Evolutionary conservation across 2,329 filamentous ascomycete genomes (phyloP), one percentile per base, ranked within the genome.

Genomic region (Amylocarpus encephaloides): DNA sequence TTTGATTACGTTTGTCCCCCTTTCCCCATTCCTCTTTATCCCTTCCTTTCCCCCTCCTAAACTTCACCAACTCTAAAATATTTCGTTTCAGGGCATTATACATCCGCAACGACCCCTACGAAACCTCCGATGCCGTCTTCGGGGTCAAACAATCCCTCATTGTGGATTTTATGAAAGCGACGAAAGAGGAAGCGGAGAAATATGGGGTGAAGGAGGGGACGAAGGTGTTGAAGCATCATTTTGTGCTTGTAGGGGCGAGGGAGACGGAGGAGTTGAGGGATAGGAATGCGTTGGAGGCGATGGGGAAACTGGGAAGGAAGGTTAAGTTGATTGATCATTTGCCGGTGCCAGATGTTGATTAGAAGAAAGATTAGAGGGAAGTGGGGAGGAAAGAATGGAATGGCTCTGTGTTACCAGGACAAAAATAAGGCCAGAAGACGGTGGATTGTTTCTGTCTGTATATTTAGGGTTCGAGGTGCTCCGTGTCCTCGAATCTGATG

Each of bases 101-200:
- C 63, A 72, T 91, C 48, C 80, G 85, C 2, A 83, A 82, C 41
- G 87, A 92, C 60, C 85, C 85, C 0, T 93, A 92, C 64, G 87
- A 92, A 70, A 86, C 80, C 1, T 87, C 85, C 0, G 88, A 94
- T 63, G 86, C 88, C 0, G 88, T 94, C 1, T 94, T 94, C 60
- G 88, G 88, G 16, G 88, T 94, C 50, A 95, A 94, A 67, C 76
- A 88, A 64, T 88, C 84, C 26, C 73, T 94, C 11, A 71, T 88
- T n/a, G 75, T 89, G 12, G 84, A 88, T 57, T 70, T 80, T 68
- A 59, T 74, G 54, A 70, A 75, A 62, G 71, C 80, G 58, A 44
- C 72, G 69, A 68, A 65, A 32, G 73, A 74, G 40, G 75, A 75
- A 50, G 79, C 83, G 0, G 67, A 73, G 57, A 71, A 80, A 61